These are phyloP conservation scores for Phytopythium montanum DNA, from an alignment of 352 stramenopile genomes.

Conservation along the genomic window DNA sequence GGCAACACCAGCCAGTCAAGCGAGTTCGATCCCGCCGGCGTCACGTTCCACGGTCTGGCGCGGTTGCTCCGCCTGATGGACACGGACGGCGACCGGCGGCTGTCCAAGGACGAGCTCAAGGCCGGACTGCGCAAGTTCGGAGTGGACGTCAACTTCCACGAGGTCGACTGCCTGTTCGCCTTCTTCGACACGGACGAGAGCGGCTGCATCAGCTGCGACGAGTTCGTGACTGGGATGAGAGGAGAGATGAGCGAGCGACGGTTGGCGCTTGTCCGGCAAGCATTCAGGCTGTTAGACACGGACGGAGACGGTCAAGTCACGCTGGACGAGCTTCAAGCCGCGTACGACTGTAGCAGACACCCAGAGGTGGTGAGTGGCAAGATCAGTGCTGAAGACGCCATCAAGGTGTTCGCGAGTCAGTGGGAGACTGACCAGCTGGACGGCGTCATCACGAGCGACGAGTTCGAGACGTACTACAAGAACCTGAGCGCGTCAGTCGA, in stretches of 20 bases:
- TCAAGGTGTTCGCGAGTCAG: conserved; percentile 34
- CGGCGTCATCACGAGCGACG: conserved; percentile 24
- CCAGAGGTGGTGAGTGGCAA: conserved; percentile 45
- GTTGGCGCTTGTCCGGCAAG: conserved; percentile 48
- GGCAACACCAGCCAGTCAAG: neutral
- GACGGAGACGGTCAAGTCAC: conserved; percentile 48
- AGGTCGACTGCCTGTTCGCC: conserved; percentile 65
- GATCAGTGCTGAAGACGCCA: conserved; percentile 25
- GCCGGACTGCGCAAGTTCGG: conserved; percentile 46
- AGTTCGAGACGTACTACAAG: conserved; percentile 85
- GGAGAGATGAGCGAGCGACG: conserved; percentile 41
- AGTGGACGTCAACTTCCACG: conserved; percentile 57
- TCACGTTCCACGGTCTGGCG: conserved; percentile 34
- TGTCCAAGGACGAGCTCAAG: conserved; percentile 64
- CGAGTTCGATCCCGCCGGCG: neutral
- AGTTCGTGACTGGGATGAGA: conserved; percentile 63
- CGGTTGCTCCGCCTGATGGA: conserved; percentile 38
- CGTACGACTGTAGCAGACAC: conserved; percentile 51
- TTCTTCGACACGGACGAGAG: conserved; percentile 60
- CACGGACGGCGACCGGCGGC: conserved; percentile 32
- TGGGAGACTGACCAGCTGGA: conserved; percentile 35
- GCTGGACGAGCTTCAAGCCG: conserved; percentile 37
- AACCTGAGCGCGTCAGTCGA: conserved; percentile 88
- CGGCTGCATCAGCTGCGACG: conserved; percentile 66
- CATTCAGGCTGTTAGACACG: conserved; percentile 70